A percentile compares a stretch with the other conserved stretches of the same genome.
These are phyloP conservation scores for Globisporangium spinosum DNA, from an alignment of 352 stramenopile genomes.

Conservation along the genomic window DNA sequence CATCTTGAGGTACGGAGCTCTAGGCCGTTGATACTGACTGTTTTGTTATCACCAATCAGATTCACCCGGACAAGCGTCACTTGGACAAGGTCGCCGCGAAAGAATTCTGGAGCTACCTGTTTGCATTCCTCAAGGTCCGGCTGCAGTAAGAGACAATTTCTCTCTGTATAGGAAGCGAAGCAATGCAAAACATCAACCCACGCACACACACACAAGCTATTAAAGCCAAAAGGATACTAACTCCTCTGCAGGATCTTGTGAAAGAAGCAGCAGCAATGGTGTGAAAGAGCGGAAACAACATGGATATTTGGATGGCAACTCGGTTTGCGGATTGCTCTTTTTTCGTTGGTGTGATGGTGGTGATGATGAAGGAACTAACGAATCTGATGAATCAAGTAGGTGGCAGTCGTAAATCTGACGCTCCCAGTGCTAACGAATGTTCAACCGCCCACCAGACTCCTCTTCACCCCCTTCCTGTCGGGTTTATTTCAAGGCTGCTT, in stretches of 20 bases:
- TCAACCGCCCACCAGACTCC: not conserved
- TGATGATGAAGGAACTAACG: not conserved
- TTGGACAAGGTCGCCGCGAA: slow-evolving; percentile 87
- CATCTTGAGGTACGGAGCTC: not conserved
- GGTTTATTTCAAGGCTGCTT: slow-evolving; percentile 1
- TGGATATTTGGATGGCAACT: slow-evolving; percentile 4
- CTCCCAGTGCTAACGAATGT: not conserved
- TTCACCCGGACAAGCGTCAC: slow-evolving; percentile 89
- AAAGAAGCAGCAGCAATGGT: not conserved
- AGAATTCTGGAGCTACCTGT: slow-evolving; percentile 90
- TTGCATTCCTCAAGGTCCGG: slow-evolving; percentile 81
- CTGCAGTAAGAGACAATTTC: slow-evolving; percentile 47
- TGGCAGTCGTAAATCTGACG: not conserved
- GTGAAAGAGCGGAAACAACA: slow-evolving; percentile 2
- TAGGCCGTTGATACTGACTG: not conserved
- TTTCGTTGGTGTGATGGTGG: not conserved
- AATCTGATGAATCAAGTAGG: not conserved
- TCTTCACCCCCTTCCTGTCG: not conserved
- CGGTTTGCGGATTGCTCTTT: not conserved
- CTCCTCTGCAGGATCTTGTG: not conserved
- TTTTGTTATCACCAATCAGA: slow-evolving; percentile 25
- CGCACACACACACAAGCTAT: no score
- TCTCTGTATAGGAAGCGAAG: not conserved
- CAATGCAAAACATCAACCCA: not conserved
- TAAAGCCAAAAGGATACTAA: not conserved